These are phyloP conservation scores for Botryosphaeria dothidea DNA, from an alignment of 2,329 filamentous ascomycete genomes.

Conservation along the genomic window DNA sequence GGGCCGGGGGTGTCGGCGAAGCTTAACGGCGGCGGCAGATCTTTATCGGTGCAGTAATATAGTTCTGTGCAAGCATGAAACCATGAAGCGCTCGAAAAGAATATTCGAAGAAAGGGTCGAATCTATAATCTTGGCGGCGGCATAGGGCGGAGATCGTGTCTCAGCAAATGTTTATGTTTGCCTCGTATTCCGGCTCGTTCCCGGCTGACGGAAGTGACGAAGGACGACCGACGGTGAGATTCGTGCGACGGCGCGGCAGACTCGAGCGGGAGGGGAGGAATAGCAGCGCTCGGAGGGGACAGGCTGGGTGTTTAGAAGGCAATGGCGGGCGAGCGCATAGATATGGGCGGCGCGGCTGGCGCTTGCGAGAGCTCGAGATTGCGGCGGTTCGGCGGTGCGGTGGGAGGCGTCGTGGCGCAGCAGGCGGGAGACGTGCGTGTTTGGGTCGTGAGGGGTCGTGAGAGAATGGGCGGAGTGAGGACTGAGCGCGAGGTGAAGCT, in stretches of 20 bases:
- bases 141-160: slow-evolving; percentile 20
- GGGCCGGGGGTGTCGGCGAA: slow-evolving; percentile 19
- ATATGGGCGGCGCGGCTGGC: neutral
- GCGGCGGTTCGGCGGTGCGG: neutral
- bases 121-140: slow-evolving; percentile 20
- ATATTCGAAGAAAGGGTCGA: neutral
- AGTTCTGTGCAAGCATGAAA: neutral
- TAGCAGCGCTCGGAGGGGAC: neutral
- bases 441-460: neutral
- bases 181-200: slow-evolving; percentile 4
- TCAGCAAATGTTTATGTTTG: slow-evolving; percentile 14
- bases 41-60: slow-evolving; percentile 21
- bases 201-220: neutral
- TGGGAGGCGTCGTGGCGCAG: slow-evolving; percentile 14
- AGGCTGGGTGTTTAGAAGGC: neutral
- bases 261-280: neutral
- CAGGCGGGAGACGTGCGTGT: neutral
- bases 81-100: neutral
- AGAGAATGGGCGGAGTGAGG: neutral
- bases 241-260: neutral
- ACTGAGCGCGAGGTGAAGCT: neutral
- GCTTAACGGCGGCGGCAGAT: slow-evolving; percentile 20
- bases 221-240: neutral
- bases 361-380: neutral
- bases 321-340: neutral